These are phyloP conservation scores for Escallonia rubra DNA, from an alignment of 129 eudicot genomes.

Conservation along the genomic window DNA sequence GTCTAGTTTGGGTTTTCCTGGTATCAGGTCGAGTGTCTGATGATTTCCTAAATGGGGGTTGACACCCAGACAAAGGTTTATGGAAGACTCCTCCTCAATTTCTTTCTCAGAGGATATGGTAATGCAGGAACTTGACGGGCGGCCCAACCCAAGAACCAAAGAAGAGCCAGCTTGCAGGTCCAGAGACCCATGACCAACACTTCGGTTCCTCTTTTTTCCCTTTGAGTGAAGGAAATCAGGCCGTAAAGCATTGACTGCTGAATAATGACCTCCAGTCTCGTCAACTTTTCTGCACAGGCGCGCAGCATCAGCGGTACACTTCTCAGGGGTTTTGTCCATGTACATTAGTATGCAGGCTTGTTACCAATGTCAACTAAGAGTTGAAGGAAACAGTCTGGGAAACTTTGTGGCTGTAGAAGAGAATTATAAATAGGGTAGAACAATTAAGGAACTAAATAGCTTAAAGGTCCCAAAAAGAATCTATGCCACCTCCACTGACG, in stretches of 20 bases:
- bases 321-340: slow-evolving; percentile 45
- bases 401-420: slow-evolving; percentile 3
- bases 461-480: not conserved
- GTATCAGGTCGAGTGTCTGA: slow-evolving; percentile 9
- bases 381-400: slow-evolving; percentile 11
- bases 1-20: slow-evolving; percentile 38
- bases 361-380: slow-evolving; percentile 4
- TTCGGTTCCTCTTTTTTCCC: slow-evolving; percentile 40
- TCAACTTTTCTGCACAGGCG: slow-evolving; percentile 14
- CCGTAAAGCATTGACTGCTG: slow-evolving; percentile 9
- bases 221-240: slow-evolving; percentile 10
- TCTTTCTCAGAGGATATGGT: slow-evolving; percentile 42
- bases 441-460: not conserved
- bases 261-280: slow-evolving; percentile 14
- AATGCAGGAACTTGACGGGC: slow-evolving; percentile 35
- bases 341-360: not conserved
- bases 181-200: slow-evolving; percentile 13
- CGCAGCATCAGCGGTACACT: slow-evolving; percentile 14
- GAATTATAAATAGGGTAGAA: not conserved
- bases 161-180: slow-evolving; percentile 39
- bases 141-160: slow-evolving; percentile 48
- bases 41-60: slow-evolving; percentile 13
- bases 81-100: slow-evolving; percentile 41
- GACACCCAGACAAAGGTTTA: slow-evolving; percentile 38
- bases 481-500: slow-evolving; percentile 47